phyloP scores from a whole-genome alignment of 441 rosid species.

The Mallotus repandus region DNA sequence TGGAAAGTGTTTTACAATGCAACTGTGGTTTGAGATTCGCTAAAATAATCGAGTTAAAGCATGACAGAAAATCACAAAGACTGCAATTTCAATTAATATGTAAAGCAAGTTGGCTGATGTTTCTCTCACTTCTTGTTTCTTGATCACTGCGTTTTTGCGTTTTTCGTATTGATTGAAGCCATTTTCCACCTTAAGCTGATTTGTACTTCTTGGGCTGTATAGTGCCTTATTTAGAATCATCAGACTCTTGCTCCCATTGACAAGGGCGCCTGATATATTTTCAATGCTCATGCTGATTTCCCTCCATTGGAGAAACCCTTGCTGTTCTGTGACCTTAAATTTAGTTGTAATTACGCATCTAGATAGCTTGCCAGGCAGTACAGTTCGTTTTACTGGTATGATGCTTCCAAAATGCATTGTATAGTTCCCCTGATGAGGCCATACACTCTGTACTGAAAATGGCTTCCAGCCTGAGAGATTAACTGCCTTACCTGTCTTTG shows the following conservation, averaged over 20 bases:
- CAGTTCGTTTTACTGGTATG: slow-evolving; percentile 25
- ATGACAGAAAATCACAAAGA: slow-evolving; percentile 17
- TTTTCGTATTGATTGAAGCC: slow-evolving; percentile 20
- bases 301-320: slow-evolving; percentile 16
- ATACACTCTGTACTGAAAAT: slow-evolving; percentile 20
- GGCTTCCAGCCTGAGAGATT: slow-evolving; percentile 42
- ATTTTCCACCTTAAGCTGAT: slow-evolving; percentile 15
- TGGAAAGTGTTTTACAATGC: background rate
- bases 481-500: slow-evolving; percentile 34
- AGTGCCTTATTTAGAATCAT: slow-evolving; percentile 32
- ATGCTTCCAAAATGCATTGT: slow-evolving; percentile 30
- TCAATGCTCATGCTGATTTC: slow-evolving; percentile 32
- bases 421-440: slow-evolving; percentile 24
- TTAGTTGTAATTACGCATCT: slow-evolving; percentile 26
- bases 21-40: background rate
- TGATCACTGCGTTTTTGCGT: slow-evolving; percentile 19
- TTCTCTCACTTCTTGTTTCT: slow-evolving; percentile 14
- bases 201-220: slow-evolving; percentile 20
- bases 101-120: slow-evolving; percentile 25
- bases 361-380: slow-evolving; percentile 25
- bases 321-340: slow-evolving; percentile 19
- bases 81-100: slow-evolving; percentile 22
- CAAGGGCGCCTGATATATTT: slow-evolving; percentile 26
- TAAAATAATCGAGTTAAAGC: background rate
- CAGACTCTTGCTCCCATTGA: slow-evolving; percentile 21